phyloP scores from a whole-genome alignment of 1,139 yeast species.

The Diutina pseudorugosa region DNA sequence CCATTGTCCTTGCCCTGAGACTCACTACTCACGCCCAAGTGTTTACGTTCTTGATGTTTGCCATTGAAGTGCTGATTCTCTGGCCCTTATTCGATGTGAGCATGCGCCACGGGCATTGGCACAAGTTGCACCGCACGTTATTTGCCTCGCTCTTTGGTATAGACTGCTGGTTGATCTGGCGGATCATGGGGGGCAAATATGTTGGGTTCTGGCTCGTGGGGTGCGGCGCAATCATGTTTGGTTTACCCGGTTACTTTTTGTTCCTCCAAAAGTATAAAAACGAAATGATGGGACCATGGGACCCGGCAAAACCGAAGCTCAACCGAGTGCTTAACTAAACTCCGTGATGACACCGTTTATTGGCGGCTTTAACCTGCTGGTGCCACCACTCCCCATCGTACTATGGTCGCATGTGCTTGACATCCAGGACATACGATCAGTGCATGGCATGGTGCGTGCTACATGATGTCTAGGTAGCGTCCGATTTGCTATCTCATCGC shows the following conservation, averaged over 20 bases:
- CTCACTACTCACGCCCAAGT: slow-evolving; percentile 62
- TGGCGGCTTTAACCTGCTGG: too few relatives aligned
- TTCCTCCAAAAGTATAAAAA: slow-evolving; percentile 71
- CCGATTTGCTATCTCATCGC: too few relatives aligned
- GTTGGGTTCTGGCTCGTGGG: slow-evolving; percentile 31
- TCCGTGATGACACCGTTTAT: too few relatives aligned
- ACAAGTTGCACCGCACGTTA: slow-evolving; percentile 16
- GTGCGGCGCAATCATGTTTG: slow-evolving; percentile 23
- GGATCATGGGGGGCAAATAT: slow-evolving; percentile 27
- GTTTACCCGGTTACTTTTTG: slow-evolving; percentile 44
- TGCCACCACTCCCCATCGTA: neutral
- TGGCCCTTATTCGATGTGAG: slow-evolving; percentile 60
- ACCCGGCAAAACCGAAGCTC: slow-evolving; percentile 59
- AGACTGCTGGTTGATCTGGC: neutral
- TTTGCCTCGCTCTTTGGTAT: slow-evolving; percentile 12
- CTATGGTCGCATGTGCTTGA: neutral
- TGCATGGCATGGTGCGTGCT: neutral
- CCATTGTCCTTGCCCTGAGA: slow-evolving; percentile 83
- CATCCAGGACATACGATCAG: neutral
- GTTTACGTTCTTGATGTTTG: slow-evolving; percentile 66
- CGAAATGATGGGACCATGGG: slow-evolving; percentile 93
- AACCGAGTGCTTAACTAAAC: neutral
- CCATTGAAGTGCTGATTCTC: slow-evolving; percentile 60
- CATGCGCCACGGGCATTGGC: slow-evolving; percentile 20
- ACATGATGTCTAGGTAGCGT: too few relatives aligned